Evolutionary conservation across 2,329 filamentous ascomycete genomes (phyloP).

Genomic region (Xylariales sp.): DNA sequence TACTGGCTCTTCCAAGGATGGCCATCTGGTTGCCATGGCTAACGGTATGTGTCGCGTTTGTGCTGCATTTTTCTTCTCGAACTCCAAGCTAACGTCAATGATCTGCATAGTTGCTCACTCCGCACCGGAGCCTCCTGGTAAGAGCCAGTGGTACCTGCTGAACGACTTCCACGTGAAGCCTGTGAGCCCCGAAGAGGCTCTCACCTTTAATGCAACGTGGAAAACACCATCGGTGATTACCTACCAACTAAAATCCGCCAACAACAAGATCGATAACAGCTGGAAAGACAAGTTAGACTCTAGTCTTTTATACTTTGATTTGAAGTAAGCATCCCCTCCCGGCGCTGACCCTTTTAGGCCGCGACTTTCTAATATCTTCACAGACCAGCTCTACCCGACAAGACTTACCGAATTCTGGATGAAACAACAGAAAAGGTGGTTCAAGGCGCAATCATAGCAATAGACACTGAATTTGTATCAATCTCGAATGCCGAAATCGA

Average conservation of each 20-base stretch:
- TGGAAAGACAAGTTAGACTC: slow-evolving; percentile 88
- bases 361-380: slow-evolving; percentile 15
- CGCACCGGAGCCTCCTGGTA: slow-evolving; percentile 50
- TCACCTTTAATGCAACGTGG: slow-evolving; percentile 87
- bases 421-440: slow-evolving; percentile 60
- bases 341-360: background rate
- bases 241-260: slow-evolving; percentile 77
- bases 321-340: slow-evolving; percentile 40
- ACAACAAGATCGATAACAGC: slow-evolving; percentile 76
- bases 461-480: slow-evolving; percentile 95
- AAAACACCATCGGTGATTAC: slow-evolving; percentile 85
- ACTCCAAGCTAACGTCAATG: slow-evolving; percentile 16
- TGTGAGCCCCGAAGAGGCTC: slow-evolving; percentile 74
- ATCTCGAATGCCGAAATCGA: slow-evolving; percentile 92
- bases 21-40: slow-evolving; percentile 86
- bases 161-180: slow-evolving; percentile 93
- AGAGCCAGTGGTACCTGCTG: slow-evolving; percentile 88
- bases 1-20: slow-evolving; percentile 70
- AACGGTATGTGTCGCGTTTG: slow-evolving; percentile 56
- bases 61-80: background rate
- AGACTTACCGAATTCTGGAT: slow-evolving; percentile 58
- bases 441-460: slow-evolving; percentile 72
- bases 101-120: slow-evolving; percentile 57
- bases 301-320: slow-evolving; percentile 74
- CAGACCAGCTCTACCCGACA: slow-evolving; percentile 38